Conservation (phyloP, 139 green algal genomes). For the Prasinococcaceae sp. region DNA sequence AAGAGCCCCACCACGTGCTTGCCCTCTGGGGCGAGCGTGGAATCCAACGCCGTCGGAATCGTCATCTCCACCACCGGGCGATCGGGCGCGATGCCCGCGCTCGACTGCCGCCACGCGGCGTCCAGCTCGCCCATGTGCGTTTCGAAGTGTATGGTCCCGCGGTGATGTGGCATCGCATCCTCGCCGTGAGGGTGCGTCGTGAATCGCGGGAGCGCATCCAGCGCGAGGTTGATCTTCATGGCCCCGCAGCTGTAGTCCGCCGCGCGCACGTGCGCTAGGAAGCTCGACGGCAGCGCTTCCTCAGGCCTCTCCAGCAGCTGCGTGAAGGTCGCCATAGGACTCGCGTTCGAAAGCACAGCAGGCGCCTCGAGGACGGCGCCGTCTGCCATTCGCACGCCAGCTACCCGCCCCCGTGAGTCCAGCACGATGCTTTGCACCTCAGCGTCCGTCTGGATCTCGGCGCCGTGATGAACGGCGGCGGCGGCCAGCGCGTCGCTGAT, state of each 20-base stretch:
- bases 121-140: no score
- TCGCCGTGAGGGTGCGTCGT: neutral
- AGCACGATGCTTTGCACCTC: no score
- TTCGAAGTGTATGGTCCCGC: constrained; percentile 10
- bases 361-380: no score
- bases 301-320: no score
- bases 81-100: neutral
- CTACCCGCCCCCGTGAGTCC: no score
- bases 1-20: constrained; percentile 29
- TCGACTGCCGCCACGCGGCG: neutral
- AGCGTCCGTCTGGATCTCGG: constrained; percentile 2
- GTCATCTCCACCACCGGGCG: constrained; percentile 14
- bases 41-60: constrained; percentile 20
- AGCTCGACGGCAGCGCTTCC: no score
- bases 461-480: neutral
- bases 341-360: no score
- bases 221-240: constrained; percentile 9
- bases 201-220: constrained; percentile 5
- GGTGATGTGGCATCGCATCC: neutral
- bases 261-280: no score
- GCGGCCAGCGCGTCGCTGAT: neutral
- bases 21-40: constrained; percentile 17
- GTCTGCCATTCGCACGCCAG: no score
- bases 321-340: no score
- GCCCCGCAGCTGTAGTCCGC: neutral